These are phyloP conservation scores for Pyricularia grisea DNA, from an alignment of 2,329 filamentous ascomycete genomes.

Conservation along the genomic window DNA sequence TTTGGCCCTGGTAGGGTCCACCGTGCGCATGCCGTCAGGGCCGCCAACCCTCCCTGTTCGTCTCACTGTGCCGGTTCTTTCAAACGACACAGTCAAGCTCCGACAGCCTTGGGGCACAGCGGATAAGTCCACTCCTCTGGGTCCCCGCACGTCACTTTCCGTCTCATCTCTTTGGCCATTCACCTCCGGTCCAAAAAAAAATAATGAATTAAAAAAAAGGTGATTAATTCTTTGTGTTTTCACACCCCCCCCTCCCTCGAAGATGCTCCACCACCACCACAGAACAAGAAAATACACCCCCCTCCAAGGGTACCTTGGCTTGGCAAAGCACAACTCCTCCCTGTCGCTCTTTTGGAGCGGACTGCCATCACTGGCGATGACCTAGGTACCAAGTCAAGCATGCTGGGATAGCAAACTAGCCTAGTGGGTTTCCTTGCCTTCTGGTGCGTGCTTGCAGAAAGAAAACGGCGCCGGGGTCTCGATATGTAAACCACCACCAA, in stretches of 20 bases:
- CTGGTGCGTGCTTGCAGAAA: neutral
- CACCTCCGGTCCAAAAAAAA: neutral
- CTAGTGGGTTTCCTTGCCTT: neutral
- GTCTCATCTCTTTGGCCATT: neutral
- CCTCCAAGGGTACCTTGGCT: neutral
- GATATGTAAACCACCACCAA: neutral
- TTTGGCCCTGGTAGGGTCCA: neutral
- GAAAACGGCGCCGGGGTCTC: neutral
- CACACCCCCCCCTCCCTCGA: neutral
- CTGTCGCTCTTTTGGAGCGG: neutral
- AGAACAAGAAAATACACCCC: neutral
- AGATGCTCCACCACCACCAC: neutral
- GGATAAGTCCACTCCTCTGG: neutral
- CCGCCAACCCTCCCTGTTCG: neutral
- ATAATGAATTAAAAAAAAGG: too few species aligned
- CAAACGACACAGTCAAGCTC: neutral
- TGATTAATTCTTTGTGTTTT: neutral
- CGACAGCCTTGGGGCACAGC: neutral
- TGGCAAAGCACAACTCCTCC: neutral
- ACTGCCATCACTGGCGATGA: neutral
- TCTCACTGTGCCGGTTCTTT: neutral
- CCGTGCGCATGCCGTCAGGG: conserved; percentile 3
- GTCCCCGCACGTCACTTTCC: neutral
- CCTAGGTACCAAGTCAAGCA: neutral
- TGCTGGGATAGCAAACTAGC: neutral